Evolutionary conservation across 2,329 filamentous ascomycete species (phyloP), one percentile per base, ranked within the genome.

Genomic region (Colletotrichum musae): DNA sequence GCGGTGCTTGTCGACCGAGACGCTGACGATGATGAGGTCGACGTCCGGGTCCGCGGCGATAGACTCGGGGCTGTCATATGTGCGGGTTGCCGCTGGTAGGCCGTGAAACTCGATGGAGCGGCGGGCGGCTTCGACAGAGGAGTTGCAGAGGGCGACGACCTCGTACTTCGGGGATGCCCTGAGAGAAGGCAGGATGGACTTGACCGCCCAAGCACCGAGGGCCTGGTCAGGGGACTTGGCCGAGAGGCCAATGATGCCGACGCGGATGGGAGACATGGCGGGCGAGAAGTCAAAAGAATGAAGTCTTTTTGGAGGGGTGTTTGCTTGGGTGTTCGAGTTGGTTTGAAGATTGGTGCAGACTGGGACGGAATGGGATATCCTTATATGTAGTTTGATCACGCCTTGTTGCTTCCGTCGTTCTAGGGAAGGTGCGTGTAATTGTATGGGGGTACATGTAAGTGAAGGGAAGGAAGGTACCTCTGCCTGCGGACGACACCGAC

Each of bases 221-320:
- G 73, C 76, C 1, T 72, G 83, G 5, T 82, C 83, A 36, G 81
- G 81, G 58, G 86, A 84, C 2, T 81, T 80, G 62, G 85, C 79
- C 1, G 87, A 89, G 60, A 91, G 86, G 53, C 88, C 89, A 67
- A 90, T 81, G n/a, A 91, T 80, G 36, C 84, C 89, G 16, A 87
- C 78, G 60, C 86, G 85, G 68, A 89, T 88, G 10, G 83, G 73
- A 9, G 75, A 61, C 77, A 79, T 79, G 15, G 3, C 71, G 39
- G 4, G 39, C 39, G n/a, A n/a, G 48, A 15, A 26, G 1, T 13
- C 0, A 12, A 16, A 15, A 15, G 24, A 36, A 32, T 10, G 3
- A 32, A 26, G 3, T 12, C 28, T 9, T 56, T 15, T n/a, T 24
- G 63, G 15, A 48, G 9, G 13, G 45, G 18, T 48, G 45, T 16